phyloP scores from a whole-genome alignment of 1,284 basidiomycete species.

The Cryptococcus maquisensis region DNA sequence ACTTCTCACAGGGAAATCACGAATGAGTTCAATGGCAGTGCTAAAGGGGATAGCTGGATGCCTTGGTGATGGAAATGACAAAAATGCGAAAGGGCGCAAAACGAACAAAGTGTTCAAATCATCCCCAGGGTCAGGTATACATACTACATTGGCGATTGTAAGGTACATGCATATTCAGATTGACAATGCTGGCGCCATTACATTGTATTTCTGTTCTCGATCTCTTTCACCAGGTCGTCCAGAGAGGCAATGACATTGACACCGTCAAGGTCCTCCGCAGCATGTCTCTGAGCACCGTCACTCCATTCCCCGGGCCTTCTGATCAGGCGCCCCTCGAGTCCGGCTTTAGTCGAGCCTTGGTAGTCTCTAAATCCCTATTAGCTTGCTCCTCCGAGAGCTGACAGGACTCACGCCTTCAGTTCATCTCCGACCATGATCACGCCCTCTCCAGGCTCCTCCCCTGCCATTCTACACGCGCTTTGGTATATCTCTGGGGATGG shows the following conservation, averaged over 20 bases:
- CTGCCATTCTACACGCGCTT: constrained; percentile 28
- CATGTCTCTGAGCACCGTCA: constrained; percentile 39
- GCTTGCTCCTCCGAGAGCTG: not conserved
- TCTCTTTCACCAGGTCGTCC: constrained; percentile 27
- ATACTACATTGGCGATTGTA: no score
- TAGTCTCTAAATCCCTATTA: constrained; percentile 36
- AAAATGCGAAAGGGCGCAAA: no score
- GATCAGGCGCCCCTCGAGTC: constrained; percentile 41
- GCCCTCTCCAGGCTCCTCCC: constrained; percentile 26
- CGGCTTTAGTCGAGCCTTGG: constrained; percentile 31
- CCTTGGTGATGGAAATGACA: constrained; percentile 26
- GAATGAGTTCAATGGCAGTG: constrained; percentile 45
- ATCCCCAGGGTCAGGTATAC: no score
- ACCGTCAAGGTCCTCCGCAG: constrained; percentile 29
- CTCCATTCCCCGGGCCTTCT: constrained; percentile 43
- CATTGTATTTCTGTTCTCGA: constrained; percentile 10
- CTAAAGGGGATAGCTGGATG: constrained; percentile 44
- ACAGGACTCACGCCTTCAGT: constrained; percentile 42
- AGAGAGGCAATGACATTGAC: constrained; percentile 29
- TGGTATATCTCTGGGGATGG: constrained; percentile 39
- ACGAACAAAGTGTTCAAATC: no score
- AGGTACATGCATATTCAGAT: no score
- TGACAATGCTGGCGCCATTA: not conserved
- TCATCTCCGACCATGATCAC: constrained; percentile 49
- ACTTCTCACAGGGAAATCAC: constrained; percentile 48